Evolutionary conservation across 1,139 yeast genomes (phyloP), one percentile per base, ranked within the genome.

Genomic region (Suhomyces atakaporum): DNA sequence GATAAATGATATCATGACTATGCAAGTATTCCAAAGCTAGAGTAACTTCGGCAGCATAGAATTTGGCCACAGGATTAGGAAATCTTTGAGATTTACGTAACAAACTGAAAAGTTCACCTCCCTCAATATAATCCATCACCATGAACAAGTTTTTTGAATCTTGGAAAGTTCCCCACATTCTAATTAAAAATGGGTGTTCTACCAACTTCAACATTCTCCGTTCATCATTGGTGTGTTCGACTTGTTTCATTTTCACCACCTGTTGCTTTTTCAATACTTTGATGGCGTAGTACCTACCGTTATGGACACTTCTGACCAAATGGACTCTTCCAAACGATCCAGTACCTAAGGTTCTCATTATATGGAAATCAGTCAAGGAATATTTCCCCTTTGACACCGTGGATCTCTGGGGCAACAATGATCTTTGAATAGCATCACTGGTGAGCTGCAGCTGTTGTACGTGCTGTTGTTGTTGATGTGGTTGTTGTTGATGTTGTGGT

Each of bases 121-220:
- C 83, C 57, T 77, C 83, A 43, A 77, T 76, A 53, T 76, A 77
- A 51, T 77, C 83, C 82, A 77, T 77, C 11, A 77, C 74, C 78
- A 77, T 76, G 51, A 77, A 77, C 38, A 77, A 63, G 43, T 75
- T 74, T 44, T 68, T 70, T 34, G 75, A 62, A 52, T 77, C 83
- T 55, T 77, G 82, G 51, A 72, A 77, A 2, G 83, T 77, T 7
- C 83, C 83, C 83, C 83, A 77, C 81, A 77, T 76, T 48, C 82
- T 59, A 36, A 76, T 77, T 42, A 77, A 67, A 44, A 77, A 77
- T 7, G 83, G 82, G 50, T 77, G 82, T 43, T 75, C 77, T 11
- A 77, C 77, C 42, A 76, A 60, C 42, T 77, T 73, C 42, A 77
- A 57, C 67, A 77, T 77, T 48, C 79, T 61, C 35, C 83, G 62